Evolutionary conservation across 345 rosid genomes (phyloP).

Genomic region (Eucalyptus albens): DNA sequence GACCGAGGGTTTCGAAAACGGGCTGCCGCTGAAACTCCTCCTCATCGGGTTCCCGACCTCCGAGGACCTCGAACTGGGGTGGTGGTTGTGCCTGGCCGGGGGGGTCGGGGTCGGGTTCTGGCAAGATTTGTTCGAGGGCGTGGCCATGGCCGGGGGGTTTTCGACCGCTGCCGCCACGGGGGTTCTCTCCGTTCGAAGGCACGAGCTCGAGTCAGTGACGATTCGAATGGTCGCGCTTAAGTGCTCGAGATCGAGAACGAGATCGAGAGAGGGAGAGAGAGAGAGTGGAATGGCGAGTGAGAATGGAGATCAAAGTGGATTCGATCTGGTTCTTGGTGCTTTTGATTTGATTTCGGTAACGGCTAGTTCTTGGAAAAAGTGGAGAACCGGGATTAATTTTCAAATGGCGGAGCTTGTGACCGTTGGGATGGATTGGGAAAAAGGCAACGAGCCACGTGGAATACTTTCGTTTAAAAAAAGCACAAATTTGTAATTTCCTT

Average conservation of each 20-base stretch:
- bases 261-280: neutral
- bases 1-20: conserved; percentile 37
- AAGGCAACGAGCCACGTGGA: neutral
- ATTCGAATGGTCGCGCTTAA: neutral
- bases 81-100: conserved; percentile 11
- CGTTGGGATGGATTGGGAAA: neutral
- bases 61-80: conserved; percentile 39
- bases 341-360: neutral
- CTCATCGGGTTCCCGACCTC: conserved; percentile 46
- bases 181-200: no score
- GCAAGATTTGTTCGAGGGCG: neutral
- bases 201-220: neutral
- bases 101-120: conserved; percentile 2
- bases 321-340: neutral
- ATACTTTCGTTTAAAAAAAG: neutral
- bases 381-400: neutral
- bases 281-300: neutral
- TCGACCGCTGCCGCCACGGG: neutral
- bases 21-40: conserved; percentile 55
- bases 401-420: neutral
- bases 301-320: neutral
- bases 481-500: neutral
- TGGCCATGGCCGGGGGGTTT: neutral
- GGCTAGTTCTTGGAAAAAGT: neutral
- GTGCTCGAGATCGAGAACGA: neutral